phyloP scores from a whole-genome alignment of 1,284 basidiomycete species.

The Chalciporus sp. region DNA sequence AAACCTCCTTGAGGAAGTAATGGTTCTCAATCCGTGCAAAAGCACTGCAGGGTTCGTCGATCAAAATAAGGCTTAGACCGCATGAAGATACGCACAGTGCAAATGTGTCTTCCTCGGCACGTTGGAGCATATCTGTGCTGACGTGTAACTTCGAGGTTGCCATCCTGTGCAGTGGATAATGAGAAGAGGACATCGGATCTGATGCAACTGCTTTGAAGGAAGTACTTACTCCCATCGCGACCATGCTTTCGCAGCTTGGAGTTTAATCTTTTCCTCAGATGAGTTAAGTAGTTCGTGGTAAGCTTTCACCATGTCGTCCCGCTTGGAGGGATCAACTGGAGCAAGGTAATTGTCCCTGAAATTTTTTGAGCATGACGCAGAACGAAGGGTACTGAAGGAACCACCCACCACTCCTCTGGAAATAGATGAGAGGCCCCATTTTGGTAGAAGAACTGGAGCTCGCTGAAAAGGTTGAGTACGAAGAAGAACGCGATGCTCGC shows the following conservation, averaged over 20 bases:
- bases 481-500: neutral
- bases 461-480: slow-evolving; percentile 44
- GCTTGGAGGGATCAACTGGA: slow-evolving; percentile 80
- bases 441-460: slow-evolving; percentile 94
- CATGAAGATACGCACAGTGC: slow-evolving; percentile 58
- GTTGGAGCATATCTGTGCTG: slow-evolving; percentile 69
- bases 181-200: slow-evolving; percentile 2
- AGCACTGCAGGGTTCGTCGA: slow-evolving; percentile 49
- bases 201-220: neutral
- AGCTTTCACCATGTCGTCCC: slow-evolving; percentile 78
- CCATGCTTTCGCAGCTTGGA: slow-evolving; percentile 85
- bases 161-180: slow-evolving; percentile 55
- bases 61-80: slow-evolving; percentile 8
- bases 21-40: slow-evolving; percentile 94
- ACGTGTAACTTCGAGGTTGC: slow-evolving; percentile 74
- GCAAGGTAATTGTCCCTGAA: slow-evolving; percentile 79
- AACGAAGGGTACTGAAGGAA: neutral
- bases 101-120: slow-evolving; percentile 74
- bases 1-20: slow-evolving; percentile 81
- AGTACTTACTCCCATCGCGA: slow-evolving; percentile 81
- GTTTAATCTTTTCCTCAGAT: slow-evolving; percentile 65
- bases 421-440: slow-evolving; percentile 80
- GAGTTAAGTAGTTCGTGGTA: slow-evolving; percentile 86
- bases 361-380: neutral
- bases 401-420: slow-evolving; percentile 80